Evolutionary conservation across 2,329 filamentous ascomycete species (phyloP).

Genomic region (Endothia cerciana): DNA sequence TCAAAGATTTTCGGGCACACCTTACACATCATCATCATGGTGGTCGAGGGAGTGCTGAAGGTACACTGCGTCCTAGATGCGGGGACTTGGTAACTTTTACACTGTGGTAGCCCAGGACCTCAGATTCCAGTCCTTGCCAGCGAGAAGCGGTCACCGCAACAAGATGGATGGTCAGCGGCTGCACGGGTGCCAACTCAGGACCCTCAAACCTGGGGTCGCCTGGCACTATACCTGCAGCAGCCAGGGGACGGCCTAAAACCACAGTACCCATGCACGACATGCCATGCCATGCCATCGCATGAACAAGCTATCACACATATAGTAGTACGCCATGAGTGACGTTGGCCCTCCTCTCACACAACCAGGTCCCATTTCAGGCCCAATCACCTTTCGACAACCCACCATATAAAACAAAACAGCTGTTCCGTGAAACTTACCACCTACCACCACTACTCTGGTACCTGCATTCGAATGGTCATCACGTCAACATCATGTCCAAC

Average conservation of each 20-base stretch:
- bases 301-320: neutral
- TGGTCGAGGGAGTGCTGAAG: neutral
- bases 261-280: slow-evolving; percentile 2
- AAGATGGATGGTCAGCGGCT: neutral
- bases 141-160: neutral
- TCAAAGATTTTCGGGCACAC: too few relatives aligned
- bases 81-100: too few relatives aligned
- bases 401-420: neutral
- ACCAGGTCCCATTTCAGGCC: neutral
- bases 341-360: neutral
- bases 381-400: neutral
- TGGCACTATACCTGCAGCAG: neutral
- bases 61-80: too few relatives aligned
- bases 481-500: slow-evolving; percentile 35
- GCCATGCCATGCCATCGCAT: neutral
- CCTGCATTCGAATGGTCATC: neutral
- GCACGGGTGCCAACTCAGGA: neutral
- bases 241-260: neutral
- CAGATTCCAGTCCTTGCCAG: neutral
- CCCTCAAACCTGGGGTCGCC: neutral
- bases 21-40: too few relatives aligned
- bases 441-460: neutral
- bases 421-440: too few relatives aligned
- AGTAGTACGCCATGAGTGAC: slow-evolving; percentile 6
- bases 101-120: neutral